These are phyloP conservation scores for Thraustochytrium sp. DNA, from an alignment of 352 stramenopile genomes.

Conservation along the genomic window DNA sequence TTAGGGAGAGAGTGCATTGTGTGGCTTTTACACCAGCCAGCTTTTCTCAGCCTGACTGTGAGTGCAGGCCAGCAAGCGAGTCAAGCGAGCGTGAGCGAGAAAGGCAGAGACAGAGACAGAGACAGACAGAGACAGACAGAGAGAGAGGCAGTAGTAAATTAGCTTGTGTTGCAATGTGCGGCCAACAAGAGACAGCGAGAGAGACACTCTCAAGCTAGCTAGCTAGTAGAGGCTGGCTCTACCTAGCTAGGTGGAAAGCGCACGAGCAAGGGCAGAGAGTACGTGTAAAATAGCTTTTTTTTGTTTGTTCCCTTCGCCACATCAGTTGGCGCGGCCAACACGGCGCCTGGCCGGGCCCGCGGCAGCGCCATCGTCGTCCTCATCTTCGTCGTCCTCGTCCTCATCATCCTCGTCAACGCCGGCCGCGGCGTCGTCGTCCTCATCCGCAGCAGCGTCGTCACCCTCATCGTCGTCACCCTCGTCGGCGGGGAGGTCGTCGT, in stretches of 20 bases:
- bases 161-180: too few species aligned
- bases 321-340: background rate
- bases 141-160: too few species aligned
- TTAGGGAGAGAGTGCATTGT: too few species aligned
- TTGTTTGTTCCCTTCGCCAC: background rate
- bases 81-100: too few species aligned
- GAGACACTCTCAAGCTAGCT: too few species aligned
- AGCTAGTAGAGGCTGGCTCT: background rate
- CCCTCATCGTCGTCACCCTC: conserved; percentile 5
- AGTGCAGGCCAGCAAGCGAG: too few species aligned
- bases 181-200: too few species aligned
- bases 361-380: conserved; percentile 35
- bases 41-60: too few species aligned
- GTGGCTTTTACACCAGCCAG: too few species aligned
- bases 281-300: background rate
- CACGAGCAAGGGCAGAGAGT: background rate
- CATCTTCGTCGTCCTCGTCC: conserved; percentile 7
- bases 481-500: background rate
- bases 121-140: too few species aligned
- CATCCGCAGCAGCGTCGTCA: background rate
- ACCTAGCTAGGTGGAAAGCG: background rate
- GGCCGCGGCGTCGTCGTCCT: background rate
- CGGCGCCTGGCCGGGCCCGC: background rate
- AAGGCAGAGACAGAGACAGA: too few species aligned
- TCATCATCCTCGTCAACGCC: conserved; percentile 5